Evolutionary conservation across 208 protist genomes (phyloP), one percentile per base, ranked within the genome.

Genomic region (Tritrichomonas musculus): DNA sequence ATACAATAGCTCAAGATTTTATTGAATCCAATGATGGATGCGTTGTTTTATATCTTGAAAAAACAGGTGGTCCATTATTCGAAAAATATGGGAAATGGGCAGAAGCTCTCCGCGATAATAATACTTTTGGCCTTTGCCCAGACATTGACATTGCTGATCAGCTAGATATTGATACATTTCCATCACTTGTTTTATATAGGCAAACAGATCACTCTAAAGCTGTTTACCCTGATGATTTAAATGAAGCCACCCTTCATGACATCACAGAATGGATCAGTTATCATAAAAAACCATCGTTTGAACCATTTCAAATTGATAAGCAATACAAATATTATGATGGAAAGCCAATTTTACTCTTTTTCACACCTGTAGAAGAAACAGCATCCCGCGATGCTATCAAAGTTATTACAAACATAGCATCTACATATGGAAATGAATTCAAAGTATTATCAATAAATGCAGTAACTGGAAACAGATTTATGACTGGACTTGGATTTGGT

Each of bases 391-490:
- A 53, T 33, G 20, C 47, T 57, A 53, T 88, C 13, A 14, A 13
- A 33, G 47, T 49, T 33, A 57, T 88, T 20, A 27, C 44, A 0
- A 53, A 88, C 33, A 9, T 88, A 14, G 33, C 77, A 88, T 22
- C 53, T 11, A 33, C 33, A 41, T 88, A 41, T 27, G 47, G 47
- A 17, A 27, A 53, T 44, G 47, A 57, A 53, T 36, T 88, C 4
- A 53, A 60, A 33, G 25, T 88, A 27, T 25, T 36, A n/a, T 20
- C 25, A 39, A 88, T 88, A 5, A 47, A 88, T 20, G 77, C 77
- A 53, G 77, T 88, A 27, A 88, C 77, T 20, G 77, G 77, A 53
- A 88, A 88, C 27, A 0, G 77, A 1, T 88, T 88, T n/a, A 88
- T 88, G 77, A 88, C 47, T 17, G 77, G 39, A 44, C 41, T 88